Percentiles rank a stretch among this genome's conserved stretches.
Evolutionary conservation across 306 rosid genomes (phyloP).

Genomic region (Alnus rubra): DNA sequence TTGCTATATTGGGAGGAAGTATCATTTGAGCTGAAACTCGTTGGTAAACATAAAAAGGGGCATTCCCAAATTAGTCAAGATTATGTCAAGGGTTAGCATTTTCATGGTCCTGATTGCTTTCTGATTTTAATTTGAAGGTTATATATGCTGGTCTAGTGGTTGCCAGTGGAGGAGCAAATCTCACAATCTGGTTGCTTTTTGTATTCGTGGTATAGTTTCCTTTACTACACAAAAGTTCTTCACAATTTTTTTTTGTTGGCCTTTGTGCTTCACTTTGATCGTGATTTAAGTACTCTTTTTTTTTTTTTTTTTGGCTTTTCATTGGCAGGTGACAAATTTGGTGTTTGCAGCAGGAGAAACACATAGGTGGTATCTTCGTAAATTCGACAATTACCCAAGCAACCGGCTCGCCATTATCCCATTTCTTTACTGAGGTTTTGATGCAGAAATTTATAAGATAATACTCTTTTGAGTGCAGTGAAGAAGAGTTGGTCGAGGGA

Average conservation of each 20-base stretch:
- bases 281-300: neutral
- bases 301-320: neutral
- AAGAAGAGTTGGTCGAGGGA: conserved; percentile 8
- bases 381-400: conserved; percentile 74
- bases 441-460: neutral
- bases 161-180: conserved; percentile 78
- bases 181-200: conserved; percentile 77
- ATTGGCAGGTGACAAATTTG: conserved; percentile 67
- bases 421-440: conserved; percentile 39
- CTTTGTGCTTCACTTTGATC: conserved; percentile 9
- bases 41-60: no score
- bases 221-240: neutral
- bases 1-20: no score
- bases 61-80: neutral
- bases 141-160: conserved; percentile 72
- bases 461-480: neutral
- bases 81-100: neutral
- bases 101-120: neutral
- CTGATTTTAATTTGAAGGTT: conserved; percentile 50
- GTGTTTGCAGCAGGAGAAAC: conserved; percentile 79
- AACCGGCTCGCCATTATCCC: conserved; percentile 66
- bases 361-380: conserved; percentile 71
- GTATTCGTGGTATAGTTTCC: conserved; percentile 70
- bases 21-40: no score
- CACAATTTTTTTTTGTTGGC: neutral